Base-by-base conservation (phyloP, 768 basidiomycete species). In the Boletus reticulatus region DNA sequence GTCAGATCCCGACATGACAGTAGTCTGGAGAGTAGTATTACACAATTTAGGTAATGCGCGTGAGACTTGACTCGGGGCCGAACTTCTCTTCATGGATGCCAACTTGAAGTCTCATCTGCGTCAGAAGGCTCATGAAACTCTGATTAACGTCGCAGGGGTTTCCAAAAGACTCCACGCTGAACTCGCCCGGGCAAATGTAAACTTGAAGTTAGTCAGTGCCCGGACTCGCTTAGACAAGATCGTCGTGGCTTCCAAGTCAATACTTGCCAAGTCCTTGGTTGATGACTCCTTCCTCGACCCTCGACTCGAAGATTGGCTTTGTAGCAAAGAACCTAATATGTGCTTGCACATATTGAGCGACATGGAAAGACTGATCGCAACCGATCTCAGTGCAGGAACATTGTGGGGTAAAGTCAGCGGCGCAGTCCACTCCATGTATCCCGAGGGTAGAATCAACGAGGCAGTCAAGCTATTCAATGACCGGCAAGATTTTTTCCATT, bases 1-100 rank as follows among this genome's bases (percentile, higher is more conserved):
- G 43, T 60, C 61, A 43, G 66, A 55, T 22, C 43, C 55, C 9
- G 68, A 62, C 68, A 69, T 69, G 62, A 47, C 16, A 11, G 59
- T 50, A 46, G 19, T 12, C n/a, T 6, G 6, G 20, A 37, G 4
- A 41, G 16, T n/a, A 24, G 20, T 42, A 52, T 22, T 16, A 34
- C 41, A 9, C 16, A 37, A 54, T 59, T 24, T 59, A 62, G 48
- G 60, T 61, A 61, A 53, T 39, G n/a, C n/a, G n/a, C n/a, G n/a
- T n/a, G n/a, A n/a, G n/a, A n/a, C n/a, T n/a, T 4, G 4, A 34
- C 34, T 13, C 12, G 22, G 2, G 22, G 22, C 22, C 22, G 13
- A 34, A 32, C 29, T 7, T 20, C 27, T 24, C 13, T 43, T n/a
- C n/a, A 11, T 29, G 6, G 13, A 24, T 10, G 38, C 1, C 8